A percentile compares a stretch with the other conserved stretches of the same genome.
Conservation (phyloP, 352 stramenopile species). For the Achlya hypogyna region DNA sequence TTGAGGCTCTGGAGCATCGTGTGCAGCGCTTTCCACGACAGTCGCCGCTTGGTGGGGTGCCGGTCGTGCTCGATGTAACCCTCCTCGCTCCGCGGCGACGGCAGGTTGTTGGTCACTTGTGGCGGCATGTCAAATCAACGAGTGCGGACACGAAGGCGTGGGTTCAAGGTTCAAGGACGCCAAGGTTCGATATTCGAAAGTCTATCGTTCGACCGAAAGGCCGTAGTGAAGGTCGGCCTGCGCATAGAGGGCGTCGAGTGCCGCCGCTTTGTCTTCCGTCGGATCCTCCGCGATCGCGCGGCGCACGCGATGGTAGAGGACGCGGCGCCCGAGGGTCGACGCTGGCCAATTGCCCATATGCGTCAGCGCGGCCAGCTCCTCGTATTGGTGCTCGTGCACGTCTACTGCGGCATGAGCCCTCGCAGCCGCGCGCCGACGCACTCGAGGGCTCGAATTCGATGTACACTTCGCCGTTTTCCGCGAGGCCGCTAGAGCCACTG, state of each 20-base stretch:
- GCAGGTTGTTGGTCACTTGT: not conserved
- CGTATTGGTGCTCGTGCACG: conserved; percentile 48
- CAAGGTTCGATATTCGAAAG: not conserved
- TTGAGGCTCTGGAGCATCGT: not conserved
- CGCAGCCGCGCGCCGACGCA: too few relatives aligned
- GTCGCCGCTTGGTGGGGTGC: too few relatives aligned
- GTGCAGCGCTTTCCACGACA: not conserved
- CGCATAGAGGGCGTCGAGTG: conserved; percentile 35
- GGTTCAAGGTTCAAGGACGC: too few relatives aligned
- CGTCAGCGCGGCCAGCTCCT: conserved; percentile 40
- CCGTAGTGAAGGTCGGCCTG: conserved; percentile 31
- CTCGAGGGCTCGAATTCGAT: conserved; percentile 6
- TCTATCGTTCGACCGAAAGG: too few relatives aligned
- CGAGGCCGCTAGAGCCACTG: not conserved
- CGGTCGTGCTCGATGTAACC: not conserved
- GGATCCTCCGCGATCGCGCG: conserved; percentile 27
- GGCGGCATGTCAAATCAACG: too few relatives aligned
- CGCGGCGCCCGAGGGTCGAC: conserved; percentile 32
- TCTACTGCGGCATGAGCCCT: conserved; percentile 26
- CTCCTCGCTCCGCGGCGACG: too few relatives aligned
- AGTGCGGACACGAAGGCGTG: too few relatives aligned
- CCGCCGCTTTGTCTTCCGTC: conserved; percentile 33
- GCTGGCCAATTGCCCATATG: conserved; percentile 46
- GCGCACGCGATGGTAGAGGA: conserved; percentile 58
- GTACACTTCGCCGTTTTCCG: not conserved